Conservation (phyloP, 1,284 basidiomycete genomes). For the Tilletia setariae region DNA sequence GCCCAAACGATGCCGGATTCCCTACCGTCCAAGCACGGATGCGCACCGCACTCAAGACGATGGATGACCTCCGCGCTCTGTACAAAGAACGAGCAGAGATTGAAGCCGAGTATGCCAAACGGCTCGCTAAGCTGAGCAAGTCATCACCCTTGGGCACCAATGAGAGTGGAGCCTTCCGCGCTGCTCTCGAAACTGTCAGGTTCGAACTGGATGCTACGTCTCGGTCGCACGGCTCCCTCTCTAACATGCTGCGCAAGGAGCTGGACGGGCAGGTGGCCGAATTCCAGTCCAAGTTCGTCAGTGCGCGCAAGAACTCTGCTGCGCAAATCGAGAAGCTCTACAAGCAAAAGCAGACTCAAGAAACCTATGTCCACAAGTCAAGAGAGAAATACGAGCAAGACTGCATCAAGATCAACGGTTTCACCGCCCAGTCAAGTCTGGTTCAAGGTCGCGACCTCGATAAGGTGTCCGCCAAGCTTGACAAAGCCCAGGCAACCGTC, state of each 20-base stretch:
- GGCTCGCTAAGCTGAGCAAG: constrained; percentile 77
- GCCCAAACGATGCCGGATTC: constrained; percentile 70
- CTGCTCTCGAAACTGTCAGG: constrained; percentile 71
- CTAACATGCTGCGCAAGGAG: constrained; percentile 71
- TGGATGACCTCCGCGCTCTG: constrained; percentile 79
- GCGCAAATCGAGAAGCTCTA: constrained; percentile 44
- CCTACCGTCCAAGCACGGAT: constrained; percentile 85
- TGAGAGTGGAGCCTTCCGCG: constrained; percentile 72
- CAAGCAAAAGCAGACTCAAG: constrained; percentile 53
- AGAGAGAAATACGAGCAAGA: constrained; percentile 91
- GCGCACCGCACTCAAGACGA: constrained; percentile 76
- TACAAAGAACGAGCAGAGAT: constrained; percentile 86
- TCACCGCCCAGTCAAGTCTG: constrained; percentile 86
- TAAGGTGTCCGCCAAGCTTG: constrained; percentile 80
- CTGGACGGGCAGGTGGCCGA: constrained; percentile 63
- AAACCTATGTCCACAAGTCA: constrained; percentile 59
- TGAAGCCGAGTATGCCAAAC: constrained; percentile 93
- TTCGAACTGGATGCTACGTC: constrained; percentile 80
- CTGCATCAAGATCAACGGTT: constrained; percentile 90
- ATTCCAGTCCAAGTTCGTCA: constrained; percentile 27
- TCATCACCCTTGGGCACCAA: constrained; percentile 69
- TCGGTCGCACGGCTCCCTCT: constrained; percentile 66
- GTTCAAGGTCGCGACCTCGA: constrained; percentile 93
- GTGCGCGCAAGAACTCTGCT: constrained; percentile 14
- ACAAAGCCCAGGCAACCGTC: constrained; percentile 83